Evolutionary conservation across 2,329 filamentous ascomycete genomes (phyloP), one percentile per base, ranked within the genome.

Genomic region (Penicillium vulpinum): DNA sequence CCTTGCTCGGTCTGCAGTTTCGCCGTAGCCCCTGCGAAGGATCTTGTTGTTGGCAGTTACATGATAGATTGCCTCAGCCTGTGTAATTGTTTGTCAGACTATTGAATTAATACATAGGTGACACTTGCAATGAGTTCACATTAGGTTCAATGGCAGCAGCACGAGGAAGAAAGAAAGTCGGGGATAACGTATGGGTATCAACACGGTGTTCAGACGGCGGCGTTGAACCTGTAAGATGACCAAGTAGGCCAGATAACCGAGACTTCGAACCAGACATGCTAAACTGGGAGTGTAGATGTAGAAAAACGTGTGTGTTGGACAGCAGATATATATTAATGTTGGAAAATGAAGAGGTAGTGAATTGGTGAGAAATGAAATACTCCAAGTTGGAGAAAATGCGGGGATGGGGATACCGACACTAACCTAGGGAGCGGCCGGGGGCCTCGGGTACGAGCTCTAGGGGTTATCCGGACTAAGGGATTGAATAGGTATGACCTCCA

Each of bases 111-210:
- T 16, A 18, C 11, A 21, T 35, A 8, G 21, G 29, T n/a, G 7
- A 15, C 28, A 35, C 13, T 11, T 22, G 28, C 5, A 22, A 35
- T 9, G 18, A 22, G n/a, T 77, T 62, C 67, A 85, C 84, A 69
- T 92, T 80, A 6, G 93, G 93, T 75, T 97, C 93, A 68, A 97
- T 94, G 44, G 85, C 81, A 7, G 92, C 92, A 18, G 93, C 92
- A 51, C 93, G 88, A 63, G 90, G 89, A 22, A 96, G 80, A 73
- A 96, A 97, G 74, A 86, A 88, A 3, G 92, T 96, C 0, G 93
- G 93, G 1, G 91, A 92, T 29, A 97, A 85, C 16, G 88, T 85
- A 75, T 78, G 72, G 62, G 77, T 64, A 50, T 75, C 78, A 54
- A 75, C 72, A 50, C 70, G 74, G 46, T 72, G 71, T 53, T 73